These are phyloP conservation scores for Metarhizium robertsii DNA, from an alignment of 2,329 filamentous ascomycete species.

Conservation along the genomic window DNA sequence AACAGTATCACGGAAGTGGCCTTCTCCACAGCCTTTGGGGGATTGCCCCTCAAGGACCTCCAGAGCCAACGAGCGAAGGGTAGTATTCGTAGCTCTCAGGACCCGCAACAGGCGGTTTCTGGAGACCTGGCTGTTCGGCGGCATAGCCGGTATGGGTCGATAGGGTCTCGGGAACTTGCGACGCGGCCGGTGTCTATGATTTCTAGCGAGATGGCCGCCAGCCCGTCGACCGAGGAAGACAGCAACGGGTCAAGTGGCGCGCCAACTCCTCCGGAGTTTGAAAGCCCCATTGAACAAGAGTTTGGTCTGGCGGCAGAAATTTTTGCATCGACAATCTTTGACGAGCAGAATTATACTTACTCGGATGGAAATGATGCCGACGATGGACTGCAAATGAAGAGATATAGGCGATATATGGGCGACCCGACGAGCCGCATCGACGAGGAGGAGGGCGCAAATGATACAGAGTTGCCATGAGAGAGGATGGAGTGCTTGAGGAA, in stretches of 20 bases:
- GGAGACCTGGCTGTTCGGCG: conserved; percentile 2
- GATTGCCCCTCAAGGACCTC: conserved; percentile 23
- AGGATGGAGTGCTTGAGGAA: not conserved
- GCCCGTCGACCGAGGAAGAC: conserved; percentile 25
- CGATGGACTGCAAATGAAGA: conserved; percentile 25
- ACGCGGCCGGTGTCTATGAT: conserved; percentile 7
- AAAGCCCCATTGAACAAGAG: conserved; percentile 20
- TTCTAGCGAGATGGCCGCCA: conserved; percentile 27
- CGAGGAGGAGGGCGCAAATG: conserved; percentile 23
- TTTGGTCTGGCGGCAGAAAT: conserved; percentile 15
- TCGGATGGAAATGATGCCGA: conserved; percentile 21
- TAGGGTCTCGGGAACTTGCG: conserved; percentile 4
- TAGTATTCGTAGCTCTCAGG: conserved; percentile 9
- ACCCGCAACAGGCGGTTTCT: conserved; percentile 1
- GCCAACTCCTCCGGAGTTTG: conserved; percentile 28
- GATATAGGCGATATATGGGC: conserved; percentile 23
- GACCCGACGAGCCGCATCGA: conserved; percentile 26
- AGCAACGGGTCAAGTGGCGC: conserved; percentile 20
- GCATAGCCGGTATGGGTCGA: conserved; percentile 6
- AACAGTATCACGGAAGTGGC: conserved; percentile 15
- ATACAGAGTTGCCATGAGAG: not conserved
- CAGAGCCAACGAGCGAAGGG: conserved; percentile 17
- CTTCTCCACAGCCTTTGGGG: conserved; percentile 26
- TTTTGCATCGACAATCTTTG: conserved; percentile 11
- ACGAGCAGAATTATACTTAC: conserved; percentile 21